Evolutionary conservation across 2,329 filamentous ascomycete genomes (phyloP).

Genomic region (Microdochium nivale): DNA sequence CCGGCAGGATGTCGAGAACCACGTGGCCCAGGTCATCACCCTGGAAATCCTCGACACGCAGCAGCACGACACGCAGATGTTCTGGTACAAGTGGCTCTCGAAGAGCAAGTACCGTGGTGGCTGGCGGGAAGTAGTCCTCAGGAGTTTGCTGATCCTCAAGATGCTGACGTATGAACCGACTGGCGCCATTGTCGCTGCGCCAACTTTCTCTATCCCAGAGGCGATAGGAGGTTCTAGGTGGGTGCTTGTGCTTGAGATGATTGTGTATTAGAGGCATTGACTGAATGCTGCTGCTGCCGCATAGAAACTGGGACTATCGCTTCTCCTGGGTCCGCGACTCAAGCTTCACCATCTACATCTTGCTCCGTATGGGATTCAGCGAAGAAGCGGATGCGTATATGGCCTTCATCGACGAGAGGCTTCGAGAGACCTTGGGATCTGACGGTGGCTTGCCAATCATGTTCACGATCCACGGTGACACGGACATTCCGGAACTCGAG

Average conservation of each 20-base stretch:
- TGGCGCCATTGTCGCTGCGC: conserved; percentile 67
- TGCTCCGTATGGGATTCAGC: conserved; percentile 67
- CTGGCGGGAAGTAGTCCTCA: conserved; percentile 62
- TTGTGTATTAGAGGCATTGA: too few species aligned
- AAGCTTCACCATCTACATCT: conserved; percentile 70
- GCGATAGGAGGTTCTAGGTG: conserved; percentile 55
- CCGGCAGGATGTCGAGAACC: conserved; percentile 49
- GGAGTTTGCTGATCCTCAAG: conserved; percentile 68
- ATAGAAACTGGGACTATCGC: conserved; percentile 62
- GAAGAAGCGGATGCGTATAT: conserved; percentile 73
- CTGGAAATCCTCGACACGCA: conserved; percentile 48
- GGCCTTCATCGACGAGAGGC: conserved; percentile 65
- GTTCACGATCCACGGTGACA: conserved; percentile 71
- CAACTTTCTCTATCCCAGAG: conserved; percentile 71
- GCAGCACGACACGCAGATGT: conserved; percentile 62
- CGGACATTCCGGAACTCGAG: conserved; percentile 63
- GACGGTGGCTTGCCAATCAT: conserved; percentile 66
- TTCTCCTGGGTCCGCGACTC: conserved; percentile 73
- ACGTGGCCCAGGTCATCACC: conserved; percentile 50
- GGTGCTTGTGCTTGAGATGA: too few species aligned
- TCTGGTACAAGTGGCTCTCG: conserved; percentile 66
- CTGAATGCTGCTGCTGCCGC: too few species aligned
- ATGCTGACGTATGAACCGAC: conserved; percentile 72
- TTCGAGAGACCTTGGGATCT: conserved; percentile 49
- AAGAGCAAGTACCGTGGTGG: conserved; percentile 63